These are phyloP conservation scores for Murraya paniculata DNA, from an alignment of 345 rosid species.

Conservation along the genomic window DNA sequence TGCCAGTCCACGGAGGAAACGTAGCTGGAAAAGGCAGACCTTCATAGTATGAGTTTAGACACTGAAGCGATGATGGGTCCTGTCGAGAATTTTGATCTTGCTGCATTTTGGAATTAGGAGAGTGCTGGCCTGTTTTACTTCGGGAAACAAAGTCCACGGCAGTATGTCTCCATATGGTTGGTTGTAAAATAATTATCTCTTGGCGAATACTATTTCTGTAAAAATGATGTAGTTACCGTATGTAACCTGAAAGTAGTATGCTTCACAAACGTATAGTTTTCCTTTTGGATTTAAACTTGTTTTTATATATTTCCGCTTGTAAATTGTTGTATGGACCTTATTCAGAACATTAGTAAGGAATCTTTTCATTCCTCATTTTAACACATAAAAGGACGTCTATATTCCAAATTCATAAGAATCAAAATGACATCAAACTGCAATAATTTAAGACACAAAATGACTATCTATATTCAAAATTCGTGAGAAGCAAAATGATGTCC, in stretches of 20 bases:
- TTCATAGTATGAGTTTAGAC: constrained; percentile 45
- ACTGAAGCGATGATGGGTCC: background rate
- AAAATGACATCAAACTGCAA: background rate
- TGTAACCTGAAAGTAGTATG: background rate
- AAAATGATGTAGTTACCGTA: background rate
- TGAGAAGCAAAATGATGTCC: background rate
- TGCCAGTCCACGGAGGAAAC: constrained; percentile 70
- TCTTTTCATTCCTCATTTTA: too few relatives aligned
- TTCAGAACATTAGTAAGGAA: too few relatives aligned
- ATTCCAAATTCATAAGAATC: background rate
- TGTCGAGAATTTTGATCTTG: background rate
- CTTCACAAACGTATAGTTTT: background rate
- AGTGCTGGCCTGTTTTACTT: background rate
- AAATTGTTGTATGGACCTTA: too few relatives aligned
- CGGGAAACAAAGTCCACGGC: background rate
- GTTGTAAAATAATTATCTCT: constrained; percentile 3
- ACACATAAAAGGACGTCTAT: background rate
- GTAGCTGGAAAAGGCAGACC: constrained; percentile 47
- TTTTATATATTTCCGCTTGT: too few relatives aligned
- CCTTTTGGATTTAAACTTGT: background rate
- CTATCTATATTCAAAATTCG: background rate
- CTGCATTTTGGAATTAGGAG: background rate
- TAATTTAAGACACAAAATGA: too few relatives aligned
- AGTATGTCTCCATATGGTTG: background rate
- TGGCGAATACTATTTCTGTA: background rate